Conservation (phyloP, 2,329 filamentous ascomycete species). For the Exophiala alcalophila region DNA sequence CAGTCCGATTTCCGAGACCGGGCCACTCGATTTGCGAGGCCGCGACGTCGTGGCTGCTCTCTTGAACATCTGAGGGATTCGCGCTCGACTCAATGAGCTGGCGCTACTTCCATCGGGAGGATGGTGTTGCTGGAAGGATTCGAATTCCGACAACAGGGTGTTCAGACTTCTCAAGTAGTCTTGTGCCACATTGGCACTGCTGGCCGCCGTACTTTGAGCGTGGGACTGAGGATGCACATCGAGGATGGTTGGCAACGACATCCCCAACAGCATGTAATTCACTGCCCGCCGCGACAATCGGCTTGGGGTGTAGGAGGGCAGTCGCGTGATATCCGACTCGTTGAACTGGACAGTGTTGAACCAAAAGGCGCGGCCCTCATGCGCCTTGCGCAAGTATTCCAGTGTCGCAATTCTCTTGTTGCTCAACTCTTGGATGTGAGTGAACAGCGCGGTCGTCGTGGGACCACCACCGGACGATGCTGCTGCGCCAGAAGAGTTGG, state of each 20-base stretch:
- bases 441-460: slow-evolving; percentile 44
- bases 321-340: slow-evolving; percentile 70
- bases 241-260: slow-evolving; percentile 84
- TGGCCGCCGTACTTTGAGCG: slow-evolving; percentile 36
- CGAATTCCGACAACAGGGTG: slow-evolving; percentile 83
- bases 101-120: slow-evolving; percentile 69
- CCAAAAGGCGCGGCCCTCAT: slow-evolving; percentile 94
- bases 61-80: slow-evolving; percentile 81
- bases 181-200: slow-evolving; percentile 65
- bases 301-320: slow-evolving; percentile 80
- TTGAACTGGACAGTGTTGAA: slow-evolving; percentile 96
- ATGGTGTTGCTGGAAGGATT: slow-evolving; percentile 86
- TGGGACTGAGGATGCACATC: slow-evolving; percentile 56
- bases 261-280: slow-evolving; percentile 87
- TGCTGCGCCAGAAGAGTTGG: slow-evolving; percentile 1
- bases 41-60: slow-evolving; percentile 59
- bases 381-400: slow-evolving; percentile 90
- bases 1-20: slow-evolving; percentile 58
- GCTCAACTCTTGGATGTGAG: slow-evolving; percentile 76
- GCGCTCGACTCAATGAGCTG: slow-evolving; percentile 69
- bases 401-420: slow-evolving; percentile 92
- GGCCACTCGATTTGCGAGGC: slow-evolving; percentile 38
- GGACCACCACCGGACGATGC: not conserved
- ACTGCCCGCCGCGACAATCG: slow-evolving; percentile 87
- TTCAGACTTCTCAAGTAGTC: slow-evolving; percentile 89